Conservation (phyloP, 768 basidiomycete genomes). For the Suillus fuscotomentosus region DNA sequence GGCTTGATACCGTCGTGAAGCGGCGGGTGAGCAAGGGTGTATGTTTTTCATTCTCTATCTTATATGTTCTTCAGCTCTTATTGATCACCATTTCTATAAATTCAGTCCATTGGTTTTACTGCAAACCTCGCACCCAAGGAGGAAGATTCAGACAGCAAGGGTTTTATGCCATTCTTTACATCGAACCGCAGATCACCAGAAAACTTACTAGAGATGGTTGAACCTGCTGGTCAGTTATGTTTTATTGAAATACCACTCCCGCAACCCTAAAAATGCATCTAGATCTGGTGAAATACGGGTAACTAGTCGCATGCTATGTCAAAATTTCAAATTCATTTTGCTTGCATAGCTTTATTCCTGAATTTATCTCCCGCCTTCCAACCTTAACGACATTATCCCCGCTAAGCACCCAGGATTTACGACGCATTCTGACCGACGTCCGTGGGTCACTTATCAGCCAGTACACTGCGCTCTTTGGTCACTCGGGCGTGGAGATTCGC, state of each 20-base stretch:
- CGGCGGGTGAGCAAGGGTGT: conserved; percentile 84
- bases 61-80: not conserved
- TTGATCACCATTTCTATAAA: not conserved
- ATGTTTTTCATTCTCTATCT: conserved; percentile 28
- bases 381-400: conserved; percentile 84
- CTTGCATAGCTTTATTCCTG: conserved; percentile 77
- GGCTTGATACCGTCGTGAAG: conserved; percentile 80
- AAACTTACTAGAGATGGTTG: conserved; percentile 65
- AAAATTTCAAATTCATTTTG: not conserved
- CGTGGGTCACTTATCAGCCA: conserved; percentile 90
- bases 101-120: conserved; percentile 87
- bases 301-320: conserved; percentile 7
- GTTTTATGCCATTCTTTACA: conserved; percentile 70
- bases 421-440: conserved; percentile 90
- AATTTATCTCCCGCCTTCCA: conserved; percentile 92
- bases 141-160: conserved; percentile 34
- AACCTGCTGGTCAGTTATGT: conserved; percentile 55
- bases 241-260: not conserved
- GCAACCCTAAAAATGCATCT: conserved; percentile 8
- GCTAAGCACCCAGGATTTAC: conserved; percentile 76
- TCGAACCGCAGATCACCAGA: conserved; percentile 57
- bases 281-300: conserved; percentile 89
- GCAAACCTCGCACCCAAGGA: conserved; percentile 45
- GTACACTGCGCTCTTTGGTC: conserved; percentile 80
- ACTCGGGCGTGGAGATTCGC: conserved; percentile 81